phyloP scores from a whole-genome alignment of 108 stramenopile species.

The Nitzschia sp. region DNA sequence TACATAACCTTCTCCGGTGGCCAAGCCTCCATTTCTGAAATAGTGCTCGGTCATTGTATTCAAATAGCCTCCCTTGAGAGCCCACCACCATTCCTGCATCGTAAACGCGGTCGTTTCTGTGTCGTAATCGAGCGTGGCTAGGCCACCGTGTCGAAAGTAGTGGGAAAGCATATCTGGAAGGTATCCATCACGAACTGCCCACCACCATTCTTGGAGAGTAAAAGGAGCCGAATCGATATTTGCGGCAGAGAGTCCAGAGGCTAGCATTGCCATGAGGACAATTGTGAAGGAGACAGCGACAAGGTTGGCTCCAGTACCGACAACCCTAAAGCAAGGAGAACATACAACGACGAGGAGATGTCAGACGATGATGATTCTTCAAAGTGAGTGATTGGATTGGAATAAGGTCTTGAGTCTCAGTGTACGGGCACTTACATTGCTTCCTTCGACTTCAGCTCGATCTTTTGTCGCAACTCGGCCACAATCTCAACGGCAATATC shows the following conservation, averaged over 20 bases:
- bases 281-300: background rate
- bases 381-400: no score
- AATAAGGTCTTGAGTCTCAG: no score
- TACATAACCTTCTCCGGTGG: constrained; percentile 1
- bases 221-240: constrained; percentile 19
- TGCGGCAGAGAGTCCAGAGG: background rate
- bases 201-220: constrained; percentile 39
- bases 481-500: constrained; percentile 49
- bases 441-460: constrained; percentile 21
- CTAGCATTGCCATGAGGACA: background rate
- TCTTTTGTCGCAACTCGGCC: constrained; percentile 53
- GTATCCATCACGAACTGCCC: constrained; percentile 46
- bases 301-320: background rate
- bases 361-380: background rate
- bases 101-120: constrained; percentile 34
- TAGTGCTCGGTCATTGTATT: constrained; percentile 39
- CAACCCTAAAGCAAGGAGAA: background rate
- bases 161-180: constrained; percentile 17
- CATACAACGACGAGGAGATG: constrained; percentile 5
- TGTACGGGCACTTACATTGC: constrained; percentile 32
- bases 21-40: constrained; percentile 54
- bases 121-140: constrained; percentile 6
- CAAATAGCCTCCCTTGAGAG: constrained; percentile 48
- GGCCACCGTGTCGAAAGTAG: constrained; percentile 36
- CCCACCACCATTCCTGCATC: constrained; percentile 49